phyloP scores from a whole-genome alignment of 169 alveolate species.

The Eimeria tenella region DNA sequence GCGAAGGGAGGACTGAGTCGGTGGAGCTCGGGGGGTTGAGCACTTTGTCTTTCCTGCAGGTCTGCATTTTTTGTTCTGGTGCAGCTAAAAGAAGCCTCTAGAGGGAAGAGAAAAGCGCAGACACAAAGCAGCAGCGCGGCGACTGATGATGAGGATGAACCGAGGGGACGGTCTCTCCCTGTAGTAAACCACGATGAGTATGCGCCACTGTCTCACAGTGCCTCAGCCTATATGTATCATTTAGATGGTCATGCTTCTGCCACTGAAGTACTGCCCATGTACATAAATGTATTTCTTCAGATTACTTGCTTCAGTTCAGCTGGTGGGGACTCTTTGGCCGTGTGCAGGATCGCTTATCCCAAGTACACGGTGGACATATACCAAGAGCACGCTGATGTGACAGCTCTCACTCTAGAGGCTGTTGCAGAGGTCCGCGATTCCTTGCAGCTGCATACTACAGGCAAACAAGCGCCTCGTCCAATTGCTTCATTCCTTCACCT shows the following conservation, averaged over 20 bases:
- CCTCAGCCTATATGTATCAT: too few species aligned
- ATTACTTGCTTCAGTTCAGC: too few species aligned
- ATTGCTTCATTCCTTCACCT: slow-evolving; percentile 75
- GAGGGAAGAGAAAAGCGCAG: slow-evolving; percentile 66
- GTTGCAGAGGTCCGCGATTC: slow-evolving; percentile 73
- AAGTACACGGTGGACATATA: slow-evolving; percentile 59
- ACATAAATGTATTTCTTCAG: too few species aligned
- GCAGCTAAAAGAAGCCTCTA: slow-evolving; percentile 61
- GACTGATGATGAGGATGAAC: slow-evolving; percentile 61
- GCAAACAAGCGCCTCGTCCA: slow-evolving; percentile 76
- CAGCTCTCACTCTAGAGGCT: slow-evolving; percentile 68
- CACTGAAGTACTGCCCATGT: too few species aligned
- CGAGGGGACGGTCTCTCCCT: slow-evolving; percentile 45
- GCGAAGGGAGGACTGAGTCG: too few species aligned
- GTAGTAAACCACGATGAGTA: slow-evolving; percentile 58
- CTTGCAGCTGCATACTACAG: slow-evolving; percentile 71
- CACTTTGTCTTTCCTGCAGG: background rate
- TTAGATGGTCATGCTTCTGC: too few species aligned
- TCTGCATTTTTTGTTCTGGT: background rate
- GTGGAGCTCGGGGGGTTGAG: background rate
- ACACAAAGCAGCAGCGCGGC: slow-evolving; percentile 38
- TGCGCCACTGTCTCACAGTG: background rate
- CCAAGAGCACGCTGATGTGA: slow-evolving; percentile 51
- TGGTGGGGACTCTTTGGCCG: background rate
- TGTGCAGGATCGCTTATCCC: slow-evolving; percentile 53